A percentile compares a stretch with the other conserved stretches of the same genome.
phyloP scores from a whole-genome alignment of 1,284 basidiomycete genomes.

The Rhodotorula sp. region DNA sequence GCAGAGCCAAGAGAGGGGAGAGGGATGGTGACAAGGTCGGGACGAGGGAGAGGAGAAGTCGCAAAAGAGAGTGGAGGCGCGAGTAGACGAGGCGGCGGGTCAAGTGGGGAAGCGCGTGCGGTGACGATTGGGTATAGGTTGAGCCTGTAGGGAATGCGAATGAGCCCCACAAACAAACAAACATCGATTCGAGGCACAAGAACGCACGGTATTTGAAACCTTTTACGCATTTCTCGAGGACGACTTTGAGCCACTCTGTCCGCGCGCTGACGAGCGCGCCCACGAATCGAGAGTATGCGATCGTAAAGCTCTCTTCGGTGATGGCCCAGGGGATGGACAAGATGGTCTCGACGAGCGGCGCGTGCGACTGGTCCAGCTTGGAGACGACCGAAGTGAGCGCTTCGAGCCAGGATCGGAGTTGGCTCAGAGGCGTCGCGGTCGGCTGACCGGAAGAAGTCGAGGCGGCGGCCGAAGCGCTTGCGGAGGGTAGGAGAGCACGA shows the following conservation, averaged over 20 bases:
- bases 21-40: conserved; percentile 85
- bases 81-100: conserved; percentile 83
- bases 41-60: conserved; percentile 79
- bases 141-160: conserved; percentile 19
- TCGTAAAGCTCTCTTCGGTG: conserved; percentile 77
- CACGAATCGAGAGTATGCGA: conserved; percentile 80
- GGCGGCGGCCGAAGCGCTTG: conserved; percentile 34
- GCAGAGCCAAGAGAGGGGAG: conserved; percentile 74
- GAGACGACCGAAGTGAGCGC: conserved; percentile 59
- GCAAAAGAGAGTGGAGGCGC: conserved; percentile 79
- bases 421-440: conserved; percentile 23
- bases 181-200: neutral
- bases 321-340: conserved; percentile 88
- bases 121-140: conserved; percentile 32
- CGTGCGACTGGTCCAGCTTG: conserved; percentile 74
- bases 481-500: conserved; percentile 46
- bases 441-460: conserved; percentile 33
- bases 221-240: conserved; percentile 76
- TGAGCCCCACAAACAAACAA: no score
- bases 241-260: conserved; percentile 83
- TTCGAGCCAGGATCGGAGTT: conserved; percentile 49
- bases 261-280: conserved; percentile 91
- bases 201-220: conserved; percentile 86
- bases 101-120: conserved; percentile 55
- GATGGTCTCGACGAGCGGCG: conserved; percentile 82